Evolutionary conservation across 1,284 basidiomycete species (phyloP), one percentile per base, ranked within the genome.

Genomic region (Sporisorium graminicola): DNA sequence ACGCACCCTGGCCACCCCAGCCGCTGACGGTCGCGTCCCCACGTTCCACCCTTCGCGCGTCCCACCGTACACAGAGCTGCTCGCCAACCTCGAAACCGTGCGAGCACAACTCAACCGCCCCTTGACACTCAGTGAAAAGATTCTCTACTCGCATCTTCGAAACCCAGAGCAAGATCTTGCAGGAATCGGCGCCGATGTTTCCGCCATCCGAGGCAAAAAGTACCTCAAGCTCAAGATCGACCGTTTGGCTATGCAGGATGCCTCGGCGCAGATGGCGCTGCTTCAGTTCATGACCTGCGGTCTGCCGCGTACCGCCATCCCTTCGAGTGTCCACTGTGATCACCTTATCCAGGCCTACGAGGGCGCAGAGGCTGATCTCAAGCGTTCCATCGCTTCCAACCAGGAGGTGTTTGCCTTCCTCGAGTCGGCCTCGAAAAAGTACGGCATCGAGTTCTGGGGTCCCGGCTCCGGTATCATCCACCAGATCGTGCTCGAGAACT

Each of bases 281-380:
- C 87, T 99, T 62, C 97, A 99, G 87, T 99, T 99, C 87, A 98
- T 98, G 94, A 98, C 96, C 65, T 97, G 95, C 69, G 94, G 94
- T 37, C 90, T 98, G 61, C 87, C 90, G 26, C 89, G 90, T 72
- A 93, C 92, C 80, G 93, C 94, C 31, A 95, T 99, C 9, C 96
- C 97, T 89, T 92, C 88, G 90, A 97, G 86, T 74, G 89, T 90
- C 46, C 97, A 99, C 87, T 99, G 97, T 84, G 97, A 99, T 86
- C 97, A 99, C 87, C 65, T 85, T 31, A 85, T 85, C 87, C 85
- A 83, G 64, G 87, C 87, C 9, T 89, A 89, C 37, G 89, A 91
- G 70, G 95, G 95, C 18, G 94, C 94, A 2, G 90, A 92, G 55
- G 87, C 90, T 22, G 94, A 97, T 83, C 87, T 97, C 60, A 88